A percentile compares a stretch with the other conserved stretches of the same genome.
phyloP scores from a whole-genome alignment of 1,284 basidiomycete genomes.

The Malassezia slooffiae region DNA sequence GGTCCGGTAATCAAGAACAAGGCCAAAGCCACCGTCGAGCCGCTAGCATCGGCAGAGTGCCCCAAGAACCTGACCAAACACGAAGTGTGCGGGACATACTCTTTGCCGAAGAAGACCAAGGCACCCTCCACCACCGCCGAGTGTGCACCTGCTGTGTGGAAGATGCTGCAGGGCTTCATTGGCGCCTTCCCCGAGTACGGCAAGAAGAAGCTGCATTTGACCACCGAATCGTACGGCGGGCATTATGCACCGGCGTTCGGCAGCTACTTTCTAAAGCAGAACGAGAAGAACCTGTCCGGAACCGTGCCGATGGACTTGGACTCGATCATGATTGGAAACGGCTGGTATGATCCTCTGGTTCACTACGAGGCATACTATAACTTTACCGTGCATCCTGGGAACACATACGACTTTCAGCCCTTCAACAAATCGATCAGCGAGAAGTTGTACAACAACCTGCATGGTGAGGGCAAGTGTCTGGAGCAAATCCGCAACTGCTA shows the following conservation, averaged over 20 bases:
- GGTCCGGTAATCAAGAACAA: constrained; percentile 24
- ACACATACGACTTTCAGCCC: constrained; percentile 23
- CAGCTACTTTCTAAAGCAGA: constrained; percentile 53
- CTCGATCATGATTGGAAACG: constrained; percentile 54
- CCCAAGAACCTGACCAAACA: constrained; percentile 17
- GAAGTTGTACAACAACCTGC: constrained; percentile 23
- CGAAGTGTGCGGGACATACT: constrained; percentile 27
- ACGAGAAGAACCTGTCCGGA: constrained; percentile 51
- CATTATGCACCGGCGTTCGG: constrained; percentile 54
- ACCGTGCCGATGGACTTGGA: constrained; percentile 55
- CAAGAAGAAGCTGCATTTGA: constrained; percentile 52
- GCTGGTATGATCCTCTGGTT: constrained; percentile 25
- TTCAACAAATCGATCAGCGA: constrained; percentile 20
- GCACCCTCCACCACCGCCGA: constrained; percentile 24
- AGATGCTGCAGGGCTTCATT: constrained; percentile 53
- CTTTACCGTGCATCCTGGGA: constrained; percentile 27
- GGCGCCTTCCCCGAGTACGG: constrained; percentile 27
- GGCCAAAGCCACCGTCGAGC: constrained; percentile 8
- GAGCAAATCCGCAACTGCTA: constrained; percentile 28
- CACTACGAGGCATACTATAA: constrained; percentile 34
- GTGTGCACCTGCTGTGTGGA: constrained; percentile 46
- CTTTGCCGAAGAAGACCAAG: constrained; percentile 19
- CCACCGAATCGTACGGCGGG: constrained; percentile 54
- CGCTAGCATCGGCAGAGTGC: constrained; percentile 19
- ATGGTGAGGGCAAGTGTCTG: constrained; percentile 25